These are phyloP conservation scores for Oleoguttula mirabilis DNA, from an alignment of 495 filamentous ascomycete genomes.

Conservation along the genomic window DNA sequence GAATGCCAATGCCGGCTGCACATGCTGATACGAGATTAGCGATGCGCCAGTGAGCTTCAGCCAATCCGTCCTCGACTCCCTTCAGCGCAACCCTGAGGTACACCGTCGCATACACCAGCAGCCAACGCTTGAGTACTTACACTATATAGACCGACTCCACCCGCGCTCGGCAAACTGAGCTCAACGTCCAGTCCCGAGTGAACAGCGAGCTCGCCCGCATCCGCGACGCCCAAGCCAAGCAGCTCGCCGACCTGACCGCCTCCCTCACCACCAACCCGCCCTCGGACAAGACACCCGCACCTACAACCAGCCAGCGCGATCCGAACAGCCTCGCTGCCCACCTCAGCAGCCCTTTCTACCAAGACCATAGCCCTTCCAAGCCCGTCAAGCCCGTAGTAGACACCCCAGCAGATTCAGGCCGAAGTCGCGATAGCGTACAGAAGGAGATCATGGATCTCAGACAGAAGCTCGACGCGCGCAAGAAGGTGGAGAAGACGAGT, in stretches of 20 bases:
- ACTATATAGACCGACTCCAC: conserved; percentile 66
- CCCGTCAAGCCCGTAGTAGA: background rate
- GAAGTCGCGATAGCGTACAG: conserved; percentile 37
- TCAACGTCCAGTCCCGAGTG: conserved; percentile 81
- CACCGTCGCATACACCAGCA: conserved; percentile 20
- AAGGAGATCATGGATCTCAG: conserved; percentile 65
- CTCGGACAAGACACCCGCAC: conserved; percentile 26
- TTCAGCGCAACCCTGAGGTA: conserved; percentile 81
- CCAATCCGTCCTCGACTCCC: conserved; percentile 62
- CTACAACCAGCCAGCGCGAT: conserved; percentile 15
- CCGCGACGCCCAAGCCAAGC: conserved; percentile 41
- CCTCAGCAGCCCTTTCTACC: conserved; percentile 32
- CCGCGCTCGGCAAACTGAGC: conserved; percentile 69
- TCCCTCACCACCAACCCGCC: conserved; percentile 31
- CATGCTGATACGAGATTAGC: conserved; percentile 37
- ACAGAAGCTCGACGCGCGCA: conserved; percentile 59
- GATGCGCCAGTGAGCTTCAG: conserved; percentile 79
- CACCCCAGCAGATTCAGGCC: conserved; percentile 1
- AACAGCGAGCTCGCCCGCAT: conserved; percentile 68
- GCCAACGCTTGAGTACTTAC: background rate
- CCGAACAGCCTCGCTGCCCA: conserved; percentile 18
- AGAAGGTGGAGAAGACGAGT: conserved; percentile 54
- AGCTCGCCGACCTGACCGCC: conserved; percentile 48
- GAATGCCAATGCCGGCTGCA: conserved; percentile 6
- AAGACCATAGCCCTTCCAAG: conserved; percentile 22